Evolutionary conservation across 768 basidiomycete species (phyloP), one percentile per base, ranked within the genome.

Genomic region (Sutorius australiensis): DNA sequence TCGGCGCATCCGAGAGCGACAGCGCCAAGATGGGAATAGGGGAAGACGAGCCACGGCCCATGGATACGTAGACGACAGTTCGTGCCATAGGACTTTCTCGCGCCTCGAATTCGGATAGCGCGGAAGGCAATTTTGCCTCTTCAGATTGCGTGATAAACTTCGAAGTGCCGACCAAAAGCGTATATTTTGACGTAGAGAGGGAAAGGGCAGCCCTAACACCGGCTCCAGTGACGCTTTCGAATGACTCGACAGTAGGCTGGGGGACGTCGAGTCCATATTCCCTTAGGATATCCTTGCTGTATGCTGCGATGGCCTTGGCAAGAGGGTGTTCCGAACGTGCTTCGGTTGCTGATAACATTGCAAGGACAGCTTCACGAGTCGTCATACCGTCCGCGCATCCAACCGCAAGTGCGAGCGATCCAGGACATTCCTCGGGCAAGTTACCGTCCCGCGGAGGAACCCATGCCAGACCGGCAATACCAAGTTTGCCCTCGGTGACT

Each of bases 271-370:
- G 51, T 28, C 69, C 66, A 46, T 66, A 71, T 58, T 66, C 61
- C 13, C 74, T 71, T 11, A 92, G 68, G 0, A 83, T 61, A 28
- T 85, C 81, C 64, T 81, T 87, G 30, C 92, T 90, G 66, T 92
- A 88, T 0, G 80, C 72, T 5, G 95, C 91, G 44, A 98, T 86
- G 13, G 97, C 95, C 64, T 91, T 89, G 10, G 95, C 97, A 19
- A 99, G 82, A 2, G 97, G 97, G 65, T 99, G 97, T 67, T 98
- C 97, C 0, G 95, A 98, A 55, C 84, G 83, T 10, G 89, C 86
- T 69, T 99, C 95, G 0, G 92, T 86, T 1, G 87, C 86, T 27
- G 87, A 81, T 34, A 98, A 77, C 79, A 97, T 85, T 2, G 92
- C 81, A 13, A 98, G 72, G 24, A 94, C 75, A 16, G 81, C 75